Evolutionary conservation across 2,329 filamentous ascomycete genomes (phyloP), one percentile per base, ranked within the genome.

Genomic region (Aspergillus fructus): DNA sequence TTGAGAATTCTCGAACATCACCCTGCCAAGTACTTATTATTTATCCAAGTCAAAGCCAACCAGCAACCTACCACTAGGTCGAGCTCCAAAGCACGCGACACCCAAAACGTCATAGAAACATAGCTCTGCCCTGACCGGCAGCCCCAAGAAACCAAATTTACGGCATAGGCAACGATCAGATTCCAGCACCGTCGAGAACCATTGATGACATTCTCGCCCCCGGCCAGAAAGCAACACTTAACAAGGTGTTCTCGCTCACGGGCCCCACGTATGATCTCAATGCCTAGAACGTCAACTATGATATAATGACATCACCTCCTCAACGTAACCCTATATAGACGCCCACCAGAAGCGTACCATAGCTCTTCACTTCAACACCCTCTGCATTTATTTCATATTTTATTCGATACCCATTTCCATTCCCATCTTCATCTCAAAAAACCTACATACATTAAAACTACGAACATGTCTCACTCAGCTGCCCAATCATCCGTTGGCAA

Each of bases 401-500:
- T 13, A 45, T 6, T 8, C 8, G 24, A 33, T 46, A 53, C 27
- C 21, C 21, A 21, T 21, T n/a, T 53, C 49, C 39, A 41, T 40
- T 7, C 34, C 13, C 12, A 15, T 39, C n/a, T 37, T 2, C 8
- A 21, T 50, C 4, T 21, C 13, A 43, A 17, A 17, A 17, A 34
- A 23, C n/a, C 19, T 13, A 67, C 68, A 62, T 59, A 65, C 81
- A 79, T 46, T 27, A 50, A 30, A 30, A 30, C 27, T 9, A 30
- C 27, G 9, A 30, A 4, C 27, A 30, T 58, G 58, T 49, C 55
- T 27, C 21, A 27, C 61, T 58, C 60, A 27, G 79, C 77, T 66
- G 77, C 78, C 67, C 77, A 74, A 55, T 90, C 88, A 57, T 88
- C 80, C 70, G 89, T 93, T 70, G 90, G 90, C 65, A 81, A 79